These are phyloP conservation scores for Platanus orientalis DNA, from an alignment of 164 flowering plant species.

Conservation along the genomic window DNA sequence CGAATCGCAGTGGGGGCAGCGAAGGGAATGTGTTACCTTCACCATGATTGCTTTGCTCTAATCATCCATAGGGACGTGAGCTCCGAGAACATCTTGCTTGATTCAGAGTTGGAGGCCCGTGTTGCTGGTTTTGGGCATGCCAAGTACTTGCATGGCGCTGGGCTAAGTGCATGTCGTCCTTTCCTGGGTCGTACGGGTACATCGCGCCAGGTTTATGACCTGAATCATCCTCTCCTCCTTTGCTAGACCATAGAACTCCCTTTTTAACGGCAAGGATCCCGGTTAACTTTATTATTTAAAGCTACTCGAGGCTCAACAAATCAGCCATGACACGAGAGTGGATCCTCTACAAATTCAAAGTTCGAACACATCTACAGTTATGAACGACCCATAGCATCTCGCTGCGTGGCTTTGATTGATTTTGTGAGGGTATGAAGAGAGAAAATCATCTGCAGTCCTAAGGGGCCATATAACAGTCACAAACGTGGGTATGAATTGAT, in stretches of 20 bases:
- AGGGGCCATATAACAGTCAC: no score
- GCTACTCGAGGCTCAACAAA: no score
- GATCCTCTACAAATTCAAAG: no score
- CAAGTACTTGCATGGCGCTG: constrained; percentile 72
- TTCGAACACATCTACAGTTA: no score
- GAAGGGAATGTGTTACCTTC: constrained; percentile 80
- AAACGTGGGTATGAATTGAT: no score
- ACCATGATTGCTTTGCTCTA: constrained; percentile 87
- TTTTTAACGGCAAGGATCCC: no score
- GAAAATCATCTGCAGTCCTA: no score
- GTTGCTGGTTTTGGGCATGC: constrained; percentile 97
- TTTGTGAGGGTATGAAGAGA: no score
- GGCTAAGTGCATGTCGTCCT: constrained; percentile 89
- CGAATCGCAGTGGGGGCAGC: constrained; percentile 80
- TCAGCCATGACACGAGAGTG: no score
- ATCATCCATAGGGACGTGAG: constrained; percentile 91
- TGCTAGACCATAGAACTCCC: background rate
- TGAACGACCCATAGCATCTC: no score
- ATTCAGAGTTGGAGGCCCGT: constrained; percentile 78
- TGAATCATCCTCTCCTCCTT: background rate
- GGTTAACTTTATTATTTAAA: no score
- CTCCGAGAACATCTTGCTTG: constrained; percentile 81
- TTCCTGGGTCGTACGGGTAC: constrained; percentile 97
- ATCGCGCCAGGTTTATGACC: constrained; percentile 78
- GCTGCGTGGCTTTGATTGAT: no score